Percentiles rank a stretch among this genome's conserved stretches.
phyloP scores from a whole-genome alignment of 805 yeast species.

The Komagataella pastoris region DNA sequence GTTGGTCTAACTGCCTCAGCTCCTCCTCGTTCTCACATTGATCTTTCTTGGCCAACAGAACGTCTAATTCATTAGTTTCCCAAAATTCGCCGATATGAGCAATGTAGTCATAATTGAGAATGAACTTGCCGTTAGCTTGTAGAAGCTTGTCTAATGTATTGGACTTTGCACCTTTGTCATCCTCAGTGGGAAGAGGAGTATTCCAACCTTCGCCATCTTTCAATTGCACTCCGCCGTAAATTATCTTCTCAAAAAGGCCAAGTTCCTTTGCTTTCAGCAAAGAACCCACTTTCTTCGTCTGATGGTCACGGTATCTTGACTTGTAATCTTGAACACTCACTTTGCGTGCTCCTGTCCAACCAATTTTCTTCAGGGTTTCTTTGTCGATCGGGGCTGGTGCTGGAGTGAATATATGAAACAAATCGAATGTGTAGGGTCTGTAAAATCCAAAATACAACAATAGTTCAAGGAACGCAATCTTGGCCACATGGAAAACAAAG shows the following conservation, averaged over 20 bases:
- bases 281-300: slow-evolving; percentile 59
- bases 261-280: slow-evolving; percentile 61
- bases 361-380: slow-evolving; percentile 50
- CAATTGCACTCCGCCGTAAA: slow-evolving; percentile 45
- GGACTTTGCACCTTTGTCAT: slow-evolving; percentile 20
- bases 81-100: slow-evolving; percentile 26
- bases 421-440: slow-evolving; percentile 55
- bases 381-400: slow-evolving; percentile 23
- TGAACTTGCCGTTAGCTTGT: slow-evolving; percentile 28
- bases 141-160: slow-evolving; percentile 17
- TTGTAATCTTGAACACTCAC: slow-evolving; percentile 59
- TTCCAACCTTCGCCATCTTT: slow-evolving; percentile 78
- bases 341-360: slow-evolving; percentile 92
- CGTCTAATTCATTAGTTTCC: not conserved
- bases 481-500: slow-evolving; percentile 59
- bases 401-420: slow-evolving; percentile 19
- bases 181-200: slow-evolving; percentile 30
- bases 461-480: slow-evolving; percentile 40
- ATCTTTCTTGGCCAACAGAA: not conserved
- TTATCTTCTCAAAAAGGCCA: slow-evolving; percentile 52
- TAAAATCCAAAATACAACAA: slow-evolving; percentile 56
- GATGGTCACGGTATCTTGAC: slow-evolving; percentile 49
- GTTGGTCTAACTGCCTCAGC: not conserved
- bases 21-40: not conserved
- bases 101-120: slow-evolving; percentile 42